Conservation (phyloP, 83 land plant genomes). For the Thuja plicata region DNA sequence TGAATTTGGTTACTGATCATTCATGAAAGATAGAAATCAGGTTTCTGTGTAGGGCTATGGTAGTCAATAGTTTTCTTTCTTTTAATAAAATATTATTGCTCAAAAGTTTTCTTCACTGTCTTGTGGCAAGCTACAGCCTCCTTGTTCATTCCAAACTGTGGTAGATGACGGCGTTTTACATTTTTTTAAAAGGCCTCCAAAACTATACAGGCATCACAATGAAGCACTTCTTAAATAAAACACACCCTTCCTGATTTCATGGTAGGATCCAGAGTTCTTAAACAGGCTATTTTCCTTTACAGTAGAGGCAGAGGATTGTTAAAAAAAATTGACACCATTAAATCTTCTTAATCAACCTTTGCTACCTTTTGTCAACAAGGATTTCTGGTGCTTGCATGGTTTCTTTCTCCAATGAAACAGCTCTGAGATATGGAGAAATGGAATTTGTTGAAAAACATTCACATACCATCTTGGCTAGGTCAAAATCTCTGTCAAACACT, state of each 20-base stretch:
- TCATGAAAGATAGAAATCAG: too few relatives aligned
- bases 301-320: slow-evolving; percentile 10
- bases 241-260: slow-evolving; percentile 30
- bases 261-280: slow-evolving; percentile 13
- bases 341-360: too few relatives aligned
- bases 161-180: slow-evolving; percentile 68
- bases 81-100: not conserved
- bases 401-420: not conserved
- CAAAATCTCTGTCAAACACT: too few relatives aligned
- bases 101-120: slow-evolving; percentile 37
- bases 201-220: slow-evolving; percentile 48
- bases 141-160: slow-evolving; percentile 40
- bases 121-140: slow-evolving; percentile 29
- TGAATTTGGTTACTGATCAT: too few relatives aligned
- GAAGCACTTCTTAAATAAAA: slow-evolving; percentile 39
- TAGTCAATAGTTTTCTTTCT: not conserved
- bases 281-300: slow-evolving; percentile 11
- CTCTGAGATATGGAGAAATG: not conserved
- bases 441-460: too few relatives aligned
- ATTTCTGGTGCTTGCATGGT: not conserved
- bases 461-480: too few relatives aligned
- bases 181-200: slow-evolving; percentile 70
- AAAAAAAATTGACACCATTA: too few relatives aligned
- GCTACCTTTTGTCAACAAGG: not conserved
- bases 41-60: too few relatives aligned